Conservation (phyloP, 2,329 filamentous ascomycete genomes). For the Fusarium globosum region DNA sequence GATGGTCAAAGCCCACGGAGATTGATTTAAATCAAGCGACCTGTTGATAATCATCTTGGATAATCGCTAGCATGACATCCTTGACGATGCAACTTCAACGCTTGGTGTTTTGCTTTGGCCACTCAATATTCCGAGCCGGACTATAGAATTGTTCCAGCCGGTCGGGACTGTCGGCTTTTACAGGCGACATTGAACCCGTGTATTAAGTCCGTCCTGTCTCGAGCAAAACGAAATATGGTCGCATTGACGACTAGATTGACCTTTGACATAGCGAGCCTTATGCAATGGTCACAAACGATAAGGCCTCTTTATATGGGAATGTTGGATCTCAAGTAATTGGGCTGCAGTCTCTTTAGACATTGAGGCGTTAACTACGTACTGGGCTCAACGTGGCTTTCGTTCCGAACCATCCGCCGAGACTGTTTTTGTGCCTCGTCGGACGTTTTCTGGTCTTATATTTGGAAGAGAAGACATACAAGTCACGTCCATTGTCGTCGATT, state of each 20-base stretch:
- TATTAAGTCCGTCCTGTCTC: not conserved
- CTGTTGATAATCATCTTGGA: slow-evolving; percentile 10
- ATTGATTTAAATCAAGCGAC: slow-evolving; percentile 3
- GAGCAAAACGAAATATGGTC: not conserved
- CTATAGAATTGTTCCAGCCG: not conserved
- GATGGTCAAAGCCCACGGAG: slow-evolving; percentile 12
- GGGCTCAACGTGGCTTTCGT: slow-evolving; percentile 13
- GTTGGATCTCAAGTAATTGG: not conserved
- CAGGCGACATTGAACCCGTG: not conserved
- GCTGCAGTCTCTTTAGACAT: not conserved
- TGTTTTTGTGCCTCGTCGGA: slow-evolving; percentile 16
- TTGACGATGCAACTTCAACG: not conserved
- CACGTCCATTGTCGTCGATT: too few relatives aligned
- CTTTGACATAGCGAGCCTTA: not conserved
- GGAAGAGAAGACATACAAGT: not conserved
- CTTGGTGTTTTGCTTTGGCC: not conserved
- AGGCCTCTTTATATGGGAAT: not conserved
- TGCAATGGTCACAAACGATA: not conserved
- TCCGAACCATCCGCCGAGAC: slow-evolving; percentile 22
- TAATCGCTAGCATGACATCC: not conserved
- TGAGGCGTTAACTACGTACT: not conserved
- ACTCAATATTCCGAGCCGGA: not conserved
- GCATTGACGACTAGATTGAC: slow-evolving; percentile 3
- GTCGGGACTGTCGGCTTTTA: not conserved
- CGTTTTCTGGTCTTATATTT: not conserved